Conservation (phyloP, 108 stramenopile species). For the Hondaea fermentalgiana region DNA sequence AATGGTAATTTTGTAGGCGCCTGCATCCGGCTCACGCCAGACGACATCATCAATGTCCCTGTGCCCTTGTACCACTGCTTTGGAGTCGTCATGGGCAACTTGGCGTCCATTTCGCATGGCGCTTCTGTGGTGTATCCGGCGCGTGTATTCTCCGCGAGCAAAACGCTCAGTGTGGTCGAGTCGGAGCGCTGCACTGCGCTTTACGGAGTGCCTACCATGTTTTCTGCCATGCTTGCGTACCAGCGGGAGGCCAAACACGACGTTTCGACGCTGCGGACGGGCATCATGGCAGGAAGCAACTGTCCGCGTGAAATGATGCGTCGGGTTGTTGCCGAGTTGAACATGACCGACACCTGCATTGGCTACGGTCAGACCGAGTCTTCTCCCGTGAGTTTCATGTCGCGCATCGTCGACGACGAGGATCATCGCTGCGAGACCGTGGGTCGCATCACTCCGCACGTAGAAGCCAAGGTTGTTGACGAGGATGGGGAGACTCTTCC, state of each 20-base stretch:
- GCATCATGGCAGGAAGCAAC: conserved; percentile 17
- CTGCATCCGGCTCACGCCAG: neutral
- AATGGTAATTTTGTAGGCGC: neutral
- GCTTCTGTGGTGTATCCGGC: neutral
- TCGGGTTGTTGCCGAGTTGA: neutral
- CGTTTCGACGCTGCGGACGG: neutral
- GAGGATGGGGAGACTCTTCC: neutral
- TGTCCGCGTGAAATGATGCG: conserved; percentile 5
- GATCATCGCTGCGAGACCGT: neutral
- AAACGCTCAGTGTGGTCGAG: neutral
- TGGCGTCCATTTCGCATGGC: neutral
- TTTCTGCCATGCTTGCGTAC: neutral
- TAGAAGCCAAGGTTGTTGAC: conserved; percentile 17
- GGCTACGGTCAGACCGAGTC: conserved; percentile 24
- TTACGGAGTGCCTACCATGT: conserved; percentile 23
- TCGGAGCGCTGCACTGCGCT: neutral
- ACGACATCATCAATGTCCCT: neutral
- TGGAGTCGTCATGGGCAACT: neutral
- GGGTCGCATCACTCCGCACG: conserved; percentile 6
- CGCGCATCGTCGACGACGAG: neutral
- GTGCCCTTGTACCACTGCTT: conserved; percentile 25
- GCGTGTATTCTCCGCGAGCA: neutral
- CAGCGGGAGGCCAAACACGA: neutral
- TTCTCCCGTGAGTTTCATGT: conserved; percentile 5
- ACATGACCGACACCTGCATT: neutral